These are phyloP conservation scores for Xylaria sp. DNA, from an alignment of 2,329 filamentous ascomycete species.

Conservation along the genomic window DNA sequence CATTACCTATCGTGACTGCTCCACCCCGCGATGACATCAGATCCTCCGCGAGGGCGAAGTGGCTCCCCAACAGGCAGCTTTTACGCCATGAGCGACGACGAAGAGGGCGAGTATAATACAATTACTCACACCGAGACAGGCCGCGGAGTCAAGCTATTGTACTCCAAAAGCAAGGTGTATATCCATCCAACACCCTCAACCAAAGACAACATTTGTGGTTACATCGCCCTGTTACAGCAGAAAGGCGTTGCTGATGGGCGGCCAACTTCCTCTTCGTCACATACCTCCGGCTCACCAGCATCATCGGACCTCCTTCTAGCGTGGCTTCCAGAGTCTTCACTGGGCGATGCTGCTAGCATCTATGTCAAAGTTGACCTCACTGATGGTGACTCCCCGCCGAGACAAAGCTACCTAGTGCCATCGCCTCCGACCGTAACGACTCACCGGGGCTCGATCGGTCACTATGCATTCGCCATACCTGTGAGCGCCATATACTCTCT, in stretches of 20 bases:
- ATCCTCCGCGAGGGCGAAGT: conserved; percentile 44
- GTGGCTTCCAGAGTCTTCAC: conserved; percentile 88
- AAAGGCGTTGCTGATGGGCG: conserved; percentile 59
- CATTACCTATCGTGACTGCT: not conserved
- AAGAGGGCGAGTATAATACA: conserved; percentile 93
- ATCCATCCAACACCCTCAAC: conserved; percentile 91
- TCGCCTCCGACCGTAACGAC: conserved; percentile 85
- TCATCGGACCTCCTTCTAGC: conserved; percentile 82
- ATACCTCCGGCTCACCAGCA: conserved; percentile 49
- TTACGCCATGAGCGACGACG: conserved; percentile 95
- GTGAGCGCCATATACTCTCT: conserved; percentile 90
- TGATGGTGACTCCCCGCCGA: conserved; percentile 79
- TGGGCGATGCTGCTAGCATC: conserved; percentile 83
- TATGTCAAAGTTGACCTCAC: conserved; percentile 96
- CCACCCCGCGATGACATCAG: conserved; percentile 44
- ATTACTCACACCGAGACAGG: conserved; percentile 80
- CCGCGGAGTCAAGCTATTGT: conserved; percentile 89
- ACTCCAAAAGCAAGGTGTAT: conserved; percentile 98
- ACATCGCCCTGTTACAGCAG: conserved; percentile 91
- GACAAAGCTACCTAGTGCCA: conserved; percentile 88
- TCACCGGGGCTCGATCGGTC: conserved; percentile 72
- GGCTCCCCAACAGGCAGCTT: conserved; percentile 84
- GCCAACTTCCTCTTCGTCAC: conserved; percentile 52
- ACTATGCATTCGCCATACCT: conserved; percentile 91
- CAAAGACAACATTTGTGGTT: conserved; percentile 95